Conservation (phyloP, 768 basidiomycete species). For the Naganishia vaughanmartiniae region DNA sequence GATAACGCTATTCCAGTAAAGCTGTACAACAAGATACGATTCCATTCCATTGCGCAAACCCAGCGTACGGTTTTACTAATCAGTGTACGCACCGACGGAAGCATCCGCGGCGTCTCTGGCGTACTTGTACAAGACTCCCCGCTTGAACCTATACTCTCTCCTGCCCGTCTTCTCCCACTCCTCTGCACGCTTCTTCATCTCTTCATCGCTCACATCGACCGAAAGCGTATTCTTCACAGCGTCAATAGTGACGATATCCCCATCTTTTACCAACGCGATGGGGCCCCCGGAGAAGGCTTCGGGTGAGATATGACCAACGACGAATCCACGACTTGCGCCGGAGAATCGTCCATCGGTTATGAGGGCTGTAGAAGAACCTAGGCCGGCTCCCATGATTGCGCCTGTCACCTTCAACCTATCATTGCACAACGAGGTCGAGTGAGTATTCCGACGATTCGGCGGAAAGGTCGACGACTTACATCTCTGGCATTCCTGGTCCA, state of each 20-base stretch:
- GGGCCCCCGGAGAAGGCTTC: conserved; percentile 58
- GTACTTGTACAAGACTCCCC: conserved; percentile 75
- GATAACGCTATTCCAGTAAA: too few relatives aligned
- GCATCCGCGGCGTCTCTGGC: conserved; percentile 73
- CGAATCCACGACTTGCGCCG: conserved; percentile 70
- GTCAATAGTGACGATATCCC: conserved; percentile 68
- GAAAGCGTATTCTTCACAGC: conserved; percentile 81
- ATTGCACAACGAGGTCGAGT: background rate
- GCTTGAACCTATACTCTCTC: conserved; percentile 63
- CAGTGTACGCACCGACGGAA: conserved; percentile 30
- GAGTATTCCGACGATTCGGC: conserved; percentile 2
- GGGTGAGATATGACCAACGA: conserved; percentile 61
- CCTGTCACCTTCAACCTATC: conserved; percentile 61
- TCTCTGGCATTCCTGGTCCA: conserved; percentile 89
- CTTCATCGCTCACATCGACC: conserved; percentile 65
- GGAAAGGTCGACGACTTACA: conserved; percentile 34
- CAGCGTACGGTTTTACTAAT: conserved; percentile 10
- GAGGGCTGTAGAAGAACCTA: conserved; percentile 72
- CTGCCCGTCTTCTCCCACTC: conserved; percentile 72
- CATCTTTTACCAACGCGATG: conserved; percentile 80
- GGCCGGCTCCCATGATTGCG: conserved; percentile 71
- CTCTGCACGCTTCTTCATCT: conserved; percentile 61
- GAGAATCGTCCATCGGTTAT: conserved; percentile 89
- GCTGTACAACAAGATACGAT: too few relatives aligned
- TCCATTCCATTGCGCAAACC: background rate